Percentiles rank a stretch among this genome's conserved stretches.
phyloP scores from a whole-genome alignment of 2,329 filamentous ascomycete species.

The Fusarium liriodendri region DNA sequence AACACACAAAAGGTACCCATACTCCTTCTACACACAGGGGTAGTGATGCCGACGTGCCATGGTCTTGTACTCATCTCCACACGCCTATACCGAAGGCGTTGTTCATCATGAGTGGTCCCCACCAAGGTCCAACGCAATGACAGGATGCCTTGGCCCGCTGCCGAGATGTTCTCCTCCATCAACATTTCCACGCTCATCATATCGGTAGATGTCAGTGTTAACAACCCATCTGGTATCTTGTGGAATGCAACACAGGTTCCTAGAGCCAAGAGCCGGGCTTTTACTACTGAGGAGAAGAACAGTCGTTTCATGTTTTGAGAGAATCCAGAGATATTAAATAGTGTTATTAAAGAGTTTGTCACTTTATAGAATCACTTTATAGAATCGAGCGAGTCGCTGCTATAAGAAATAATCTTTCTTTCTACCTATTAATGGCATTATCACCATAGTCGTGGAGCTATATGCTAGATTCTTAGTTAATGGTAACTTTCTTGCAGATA shows the following conservation, averaged over 20 bases:
- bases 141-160: slow-evolving; percentile 9
- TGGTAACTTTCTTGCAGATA: too few species aligned
- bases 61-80: not conserved
- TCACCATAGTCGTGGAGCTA: too few species aligned
- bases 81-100: not conserved
- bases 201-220: slow-evolving; percentile 26
- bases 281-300: slow-evolving; percentile 47
- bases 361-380: not conserved
- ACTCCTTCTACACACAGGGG: not conserved
- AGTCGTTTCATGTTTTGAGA: slow-evolving; percentile 51
- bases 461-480: too few species aligned
- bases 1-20: not conserved
- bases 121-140: not conserved
- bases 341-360: slow-evolving; percentile 44
- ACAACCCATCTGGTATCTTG: slow-evolving; percentile 18
- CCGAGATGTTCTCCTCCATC: slow-evolving; percentile 28
- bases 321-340: slow-evolving; percentile 48
- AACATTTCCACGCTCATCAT: slow-evolving; percentile 45
- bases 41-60: not conserved
- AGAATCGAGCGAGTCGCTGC: not conserved
- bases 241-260: slow-evolving; percentile 46
- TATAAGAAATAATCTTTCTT: too few species aligned
- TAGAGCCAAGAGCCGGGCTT: slow-evolving; percentile 37
- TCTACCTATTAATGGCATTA: too few species aligned
- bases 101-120: not conserved